Percentiles rank a stretch among this genome's conserved stretches.
Conservation (phyloP, 2,329 filamentous ascomycete genomes). For the Pseudopithomyces chartarum region DNA sequence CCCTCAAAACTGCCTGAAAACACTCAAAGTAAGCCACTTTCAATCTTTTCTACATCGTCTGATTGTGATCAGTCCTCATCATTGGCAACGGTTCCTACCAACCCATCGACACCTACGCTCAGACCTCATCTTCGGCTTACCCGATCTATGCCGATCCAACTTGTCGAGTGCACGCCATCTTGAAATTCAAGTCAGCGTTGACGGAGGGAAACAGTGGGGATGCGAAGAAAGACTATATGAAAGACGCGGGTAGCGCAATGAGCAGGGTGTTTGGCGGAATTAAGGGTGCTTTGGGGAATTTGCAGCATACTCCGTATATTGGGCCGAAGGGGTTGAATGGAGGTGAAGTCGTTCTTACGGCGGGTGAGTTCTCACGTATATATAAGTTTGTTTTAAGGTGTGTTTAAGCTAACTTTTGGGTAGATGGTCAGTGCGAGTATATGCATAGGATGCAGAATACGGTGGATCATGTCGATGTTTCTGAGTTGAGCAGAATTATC, state of each 20-base stretch:
- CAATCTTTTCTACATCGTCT: neutral
- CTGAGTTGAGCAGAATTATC: slow-evolving; percentile 15
- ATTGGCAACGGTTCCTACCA: slow-evolving; percentile 29
- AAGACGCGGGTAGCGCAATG: slow-evolving; percentile 19
- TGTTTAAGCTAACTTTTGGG: no score
- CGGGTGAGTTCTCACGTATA: slow-evolving; percentile 3
- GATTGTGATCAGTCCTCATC: slow-evolving; percentile 18
- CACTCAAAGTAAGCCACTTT: slow-evolving; percentile 20
- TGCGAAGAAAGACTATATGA: slow-evolving; percentile 28
- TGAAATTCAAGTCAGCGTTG: slow-evolving; percentile 27
- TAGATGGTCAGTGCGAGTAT: slow-evolving; percentile 29
- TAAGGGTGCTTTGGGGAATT: slow-evolving; percentile 21
- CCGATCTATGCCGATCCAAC: slow-evolving; percentile 32
- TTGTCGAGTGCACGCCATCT: slow-evolving; percentile 20
- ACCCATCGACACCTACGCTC: slow-evolving; percentile 27
- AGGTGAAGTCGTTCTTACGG: slow-evolving; percentile 23
- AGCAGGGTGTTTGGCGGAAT: slow-evolving; percentile 21
- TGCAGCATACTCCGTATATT: slow-evolving; percentile 23
- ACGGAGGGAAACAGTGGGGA: slow-evolving; percentile 17
- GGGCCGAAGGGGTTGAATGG: slow-evolving; percentile 31
- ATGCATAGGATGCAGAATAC: slow-evolving; percentile 35
- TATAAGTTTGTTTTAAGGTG: no score
- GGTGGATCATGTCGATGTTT: slow-evolving; percentile 27
- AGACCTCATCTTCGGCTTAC: slow-evolving; percentile 20
- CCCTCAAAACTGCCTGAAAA: slow-evolving; percentile 21